phyloP scores from a whole-genome alignment of 2,329 filamentous ascomycete genomes.

The Truncatella angustata region DNA sequence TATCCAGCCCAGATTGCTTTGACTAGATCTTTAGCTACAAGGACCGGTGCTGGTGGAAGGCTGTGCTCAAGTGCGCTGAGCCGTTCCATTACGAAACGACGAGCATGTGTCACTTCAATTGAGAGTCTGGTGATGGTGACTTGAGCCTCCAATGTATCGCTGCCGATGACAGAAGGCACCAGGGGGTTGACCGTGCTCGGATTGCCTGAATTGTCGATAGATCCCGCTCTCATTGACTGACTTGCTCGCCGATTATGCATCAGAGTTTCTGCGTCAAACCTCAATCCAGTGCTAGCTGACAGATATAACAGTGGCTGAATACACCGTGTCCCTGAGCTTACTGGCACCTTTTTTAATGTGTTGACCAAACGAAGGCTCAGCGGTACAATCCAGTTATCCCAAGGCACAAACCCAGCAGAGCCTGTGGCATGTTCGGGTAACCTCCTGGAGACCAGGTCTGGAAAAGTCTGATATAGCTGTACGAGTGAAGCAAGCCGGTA shows the following conservation, averaged over 20 bases:
- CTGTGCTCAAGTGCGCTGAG: conserved; percentile 36
- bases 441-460: conserved; percentile 28
- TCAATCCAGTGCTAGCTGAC: conserved; percentile 33
- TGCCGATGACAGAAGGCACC: background rate
- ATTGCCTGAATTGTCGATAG: background rate
- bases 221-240: background rate
- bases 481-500: conserved; percentile 35
- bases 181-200: background rate
- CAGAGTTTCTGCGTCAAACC: conserved; percentile 17
- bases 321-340: conserved; percentile 32
- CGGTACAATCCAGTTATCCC: conserved; percentile 36
- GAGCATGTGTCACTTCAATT: conserved; percentile 36
- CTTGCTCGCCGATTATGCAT: conserved; percentile 13
- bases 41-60: conserved; percentile 39
- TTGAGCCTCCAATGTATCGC: conserved; percentile 12
- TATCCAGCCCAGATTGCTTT: conserved; percentile 41
- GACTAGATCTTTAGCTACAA: conserved; percentile 39
- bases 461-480: conserved; percentile 39
- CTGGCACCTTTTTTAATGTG: conserved; percentile 32
- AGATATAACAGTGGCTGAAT: conserved; percentile 38
- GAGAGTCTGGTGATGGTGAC: conserved; percentile 21
- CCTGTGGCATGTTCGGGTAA: conserved; percentile 20
- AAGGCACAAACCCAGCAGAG: conserved; percentile 21
- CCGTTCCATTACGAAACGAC: conserved; percentile 36
- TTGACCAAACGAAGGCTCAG: conserved; percentile 30